Evolutionary conservation across 1,284 basidiomycete genomes (phyloP), one percentile per base, ranked within the genome.

Genomic region (Cryptococcus floricola): DNA sequence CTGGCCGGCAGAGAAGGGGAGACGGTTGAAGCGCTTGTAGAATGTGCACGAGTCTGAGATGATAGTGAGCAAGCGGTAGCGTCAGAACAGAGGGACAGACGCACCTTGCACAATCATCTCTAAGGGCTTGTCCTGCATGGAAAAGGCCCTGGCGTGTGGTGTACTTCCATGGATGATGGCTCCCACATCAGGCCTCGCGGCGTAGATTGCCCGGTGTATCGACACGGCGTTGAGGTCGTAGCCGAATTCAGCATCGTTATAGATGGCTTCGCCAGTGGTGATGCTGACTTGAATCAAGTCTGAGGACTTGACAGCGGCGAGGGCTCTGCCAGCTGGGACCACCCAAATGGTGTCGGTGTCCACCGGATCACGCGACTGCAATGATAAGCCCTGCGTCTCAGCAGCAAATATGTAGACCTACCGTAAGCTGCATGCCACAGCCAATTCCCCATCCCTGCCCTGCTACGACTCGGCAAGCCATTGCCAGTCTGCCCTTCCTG

Each of bases 371-470:
- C 65, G 59, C 23, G 46, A 54, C 55, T 57, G 45, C 18, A n/a
- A 39, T 16, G 28, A 25, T 49, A 3, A 52, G 44, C 45, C 14
- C 34, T 56, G 18, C 19, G 18, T 34, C 34, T 25, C 14, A 48
- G 18, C 8, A 12, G 7, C n/a, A 31, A 16, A 23, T 23, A 23
- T 39, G 16, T 16, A 28, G 31, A 44, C 59, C 50, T 34, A 62
- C 60, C 1, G 62, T 61, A 12, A 67, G 59, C 12, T 58, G 57
- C 39, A 62, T 52, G 3, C 52, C 56, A 43, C 59, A 64, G 2
- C 62, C 64, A n/a, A 66, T 54, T 5, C 64, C 62, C 66, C 66
- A 67, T 3, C 66, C 66, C 25, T 64, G 56, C 19, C 48, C 57
- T 37, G 59, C 60, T 34, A 67, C 53, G 39, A 67, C 58, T 16